phyloP scores from a whole-genome alignment of 1,284 basidiomycete species.

The Trichosporon inkin region DNA sequence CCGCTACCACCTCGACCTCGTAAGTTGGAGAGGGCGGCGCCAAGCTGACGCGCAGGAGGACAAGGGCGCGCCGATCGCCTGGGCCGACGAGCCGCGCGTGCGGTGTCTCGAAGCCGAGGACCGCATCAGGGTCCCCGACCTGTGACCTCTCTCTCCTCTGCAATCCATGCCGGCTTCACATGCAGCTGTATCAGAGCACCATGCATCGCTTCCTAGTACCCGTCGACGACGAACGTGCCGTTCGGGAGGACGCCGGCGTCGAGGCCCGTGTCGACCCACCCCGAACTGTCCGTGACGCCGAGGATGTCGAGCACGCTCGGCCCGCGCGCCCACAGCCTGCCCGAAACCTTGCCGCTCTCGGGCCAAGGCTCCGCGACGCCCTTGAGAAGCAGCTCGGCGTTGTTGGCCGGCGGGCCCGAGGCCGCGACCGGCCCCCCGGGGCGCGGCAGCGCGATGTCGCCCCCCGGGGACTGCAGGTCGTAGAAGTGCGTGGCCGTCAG shows the following conservation, averaged over 20 bases:
- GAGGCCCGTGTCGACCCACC: slow-evolving; percentile 36
- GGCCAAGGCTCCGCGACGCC: slow-evolving; percentile 22
- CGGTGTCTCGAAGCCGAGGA: slow-evolving; percentile 47
- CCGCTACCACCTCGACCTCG: slow-evolving; percentile 28
- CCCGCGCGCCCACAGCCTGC: slow-evolving; percentile 34
- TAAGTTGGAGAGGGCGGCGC: background rate
- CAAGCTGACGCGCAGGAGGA: slow-evolving; percentile 26
- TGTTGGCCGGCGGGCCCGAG: slow-evolving; percentile 42
- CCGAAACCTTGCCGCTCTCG: slow-evolving; percentile 21
- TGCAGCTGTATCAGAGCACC: background rate
- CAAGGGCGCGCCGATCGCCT: slow-evolving; percentile 38
- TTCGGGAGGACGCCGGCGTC: slow-evolving; percentile 38
- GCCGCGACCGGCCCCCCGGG: slow-evolving; percentile 24
- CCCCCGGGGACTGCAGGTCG: slow-evolving; percentile 37
- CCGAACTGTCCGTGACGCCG: slow-evolving; percentile 19
- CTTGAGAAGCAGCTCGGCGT: slow-evolving; percentile 43
- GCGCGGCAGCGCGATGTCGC: slow-evolving; percentile 12
- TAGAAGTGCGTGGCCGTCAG: slow-evolving; percentile 43
- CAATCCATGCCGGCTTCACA: background rate
- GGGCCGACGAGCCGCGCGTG: slow-evolving; percentile 39
- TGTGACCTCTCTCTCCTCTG: background rate
- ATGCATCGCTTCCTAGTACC: slow-evolving; percentile 1
- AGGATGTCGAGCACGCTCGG: slow-evolving; percentile 28
- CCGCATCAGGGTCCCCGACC: slow-evolving; percentile 25
- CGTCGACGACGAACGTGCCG: slow-evolving; percentile 34